A percentile compares a stretch with the other conserved stretches of the same genome.
Evolutionary conservation across 2,329 filamentous ascomycete species (phyloP).

Genomic region (Talaromyces sp.): DNA sequence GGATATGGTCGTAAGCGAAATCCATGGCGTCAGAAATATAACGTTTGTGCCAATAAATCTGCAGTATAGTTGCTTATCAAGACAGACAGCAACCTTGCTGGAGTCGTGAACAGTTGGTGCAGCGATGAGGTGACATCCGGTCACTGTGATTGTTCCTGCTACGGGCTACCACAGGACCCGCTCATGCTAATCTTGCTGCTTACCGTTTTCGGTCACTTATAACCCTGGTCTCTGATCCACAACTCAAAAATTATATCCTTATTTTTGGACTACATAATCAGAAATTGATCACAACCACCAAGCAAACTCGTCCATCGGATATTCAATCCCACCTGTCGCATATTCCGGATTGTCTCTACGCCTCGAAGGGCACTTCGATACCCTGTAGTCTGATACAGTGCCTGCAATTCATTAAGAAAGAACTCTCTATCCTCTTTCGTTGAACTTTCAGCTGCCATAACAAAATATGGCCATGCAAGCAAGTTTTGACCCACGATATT

Average conservation of each 20-base stretch:
- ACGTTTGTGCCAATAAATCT: background rate
- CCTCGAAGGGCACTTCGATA: slow-evolving; percentile 1
- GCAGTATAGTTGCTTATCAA: background rate
- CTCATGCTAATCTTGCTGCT: background rate
- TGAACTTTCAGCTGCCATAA: background rate
- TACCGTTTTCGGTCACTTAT: background rate
- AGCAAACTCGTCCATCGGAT: background rate
- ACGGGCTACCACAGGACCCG: background rate
- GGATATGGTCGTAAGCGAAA: slow-evolving; percentile 94
- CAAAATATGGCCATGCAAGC: background rate
- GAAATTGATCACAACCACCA: background rate
- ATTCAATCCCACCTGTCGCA: background rate
- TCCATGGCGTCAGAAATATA: slow-evolving; percentile 61
- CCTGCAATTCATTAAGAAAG: background rate
- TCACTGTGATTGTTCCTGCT: background rate
- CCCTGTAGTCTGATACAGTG: background rate
- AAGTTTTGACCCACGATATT: background rate
- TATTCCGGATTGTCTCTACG: background rate
- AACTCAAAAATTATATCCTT: background rate
- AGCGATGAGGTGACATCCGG: background rate
- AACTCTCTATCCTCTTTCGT: background rate
- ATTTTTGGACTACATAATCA: background rate
- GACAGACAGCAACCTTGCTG: background rate
- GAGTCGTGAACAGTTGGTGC: background rate
- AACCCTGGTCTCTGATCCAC: background rate